Conservation (phyloP, 1,139 yeast species). For the Debaryomyces sp. region DNA sequence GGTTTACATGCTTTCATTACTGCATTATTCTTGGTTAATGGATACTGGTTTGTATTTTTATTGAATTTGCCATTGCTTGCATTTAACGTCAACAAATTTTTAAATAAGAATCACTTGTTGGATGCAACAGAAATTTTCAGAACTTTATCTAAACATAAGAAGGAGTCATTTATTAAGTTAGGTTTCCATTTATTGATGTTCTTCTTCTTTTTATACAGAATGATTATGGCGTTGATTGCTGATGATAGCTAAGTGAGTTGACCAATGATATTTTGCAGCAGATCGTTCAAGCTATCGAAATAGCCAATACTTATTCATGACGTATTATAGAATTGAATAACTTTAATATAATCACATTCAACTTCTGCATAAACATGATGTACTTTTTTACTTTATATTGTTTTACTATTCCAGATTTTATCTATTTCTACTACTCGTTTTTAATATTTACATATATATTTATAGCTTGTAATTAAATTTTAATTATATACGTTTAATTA, state of each 20-base stretch:
- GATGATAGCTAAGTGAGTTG: constrained; percentile 42
- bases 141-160: constrained; percentile 90
- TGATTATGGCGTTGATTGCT: constrained; percentile 92
- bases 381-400: neutral
- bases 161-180: constrained; percentile 85
- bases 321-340: constrained; percentile 7
- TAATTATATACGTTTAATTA: neutral
- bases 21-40: constrained; percentile 74
- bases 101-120: constrained; percentile 79
- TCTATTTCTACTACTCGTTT: constrained; percentile 7
- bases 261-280: neutral
- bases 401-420: constrained; percentile 1
- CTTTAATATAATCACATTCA: neutral
- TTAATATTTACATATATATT: constrained; percentile 6
- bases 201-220: constrained; percentile 93
- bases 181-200: constrained; percentile 91
- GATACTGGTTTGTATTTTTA: constrained; percentile 91
- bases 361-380: constrained; percentile 4
- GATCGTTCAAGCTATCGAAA: neutral
- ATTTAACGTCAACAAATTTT: constrained; percentile 72
- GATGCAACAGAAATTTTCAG: constrained; percentile 99
- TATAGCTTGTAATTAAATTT: constrained; percentile 3
- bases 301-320: neutral
- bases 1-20: constrained; percentile 78
- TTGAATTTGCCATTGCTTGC: constrained; percentile 86